phyloP scores from a whole-genome alignment of 2,329 filamentous ascomycete species.

The Botrytis elliptica region DNA sequence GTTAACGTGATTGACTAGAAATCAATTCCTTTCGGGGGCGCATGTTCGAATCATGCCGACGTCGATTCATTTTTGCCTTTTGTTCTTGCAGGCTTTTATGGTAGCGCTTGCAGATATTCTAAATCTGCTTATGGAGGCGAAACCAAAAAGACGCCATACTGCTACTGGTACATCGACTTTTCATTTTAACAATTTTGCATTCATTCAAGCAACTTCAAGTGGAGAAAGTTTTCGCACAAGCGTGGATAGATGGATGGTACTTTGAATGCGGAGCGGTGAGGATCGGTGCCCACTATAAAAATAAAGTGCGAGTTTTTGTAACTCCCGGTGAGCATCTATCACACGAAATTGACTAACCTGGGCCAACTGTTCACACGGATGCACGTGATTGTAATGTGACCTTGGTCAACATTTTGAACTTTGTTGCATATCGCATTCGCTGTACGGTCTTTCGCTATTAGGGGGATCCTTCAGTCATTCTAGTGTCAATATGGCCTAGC shows the following conservation, averaged over 20 bases:
- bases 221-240: not conserved
- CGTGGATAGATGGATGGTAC: not conserved
- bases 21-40: conserved; percentile 20
- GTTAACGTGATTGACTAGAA: conserved; percentile 20
- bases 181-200: not conserved
- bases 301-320: not conserved
- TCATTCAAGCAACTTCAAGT: not conserved
- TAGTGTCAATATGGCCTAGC: not conserved
- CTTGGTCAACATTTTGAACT: not conserved
- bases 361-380: not conserved
- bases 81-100: not conserved
- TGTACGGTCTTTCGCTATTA: not conserved
- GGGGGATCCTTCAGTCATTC: not conserved
- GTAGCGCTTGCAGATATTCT: too few species aligned
- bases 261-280: not conserved
- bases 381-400: not conserved
- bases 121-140: too few species aligned
- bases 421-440: not conserved
- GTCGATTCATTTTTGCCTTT: not conserved
- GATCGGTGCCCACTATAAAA: not conserved
- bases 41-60: conserved; percentile 20
- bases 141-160: too few species aligned
- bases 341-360: not conserved
- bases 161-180: not conserved
- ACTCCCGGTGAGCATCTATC: not conserved